Evolutionary conservation across 352 stramenopile genomes (phyloP).

Genomic region (Elongisporangium undulatum): DNA sequence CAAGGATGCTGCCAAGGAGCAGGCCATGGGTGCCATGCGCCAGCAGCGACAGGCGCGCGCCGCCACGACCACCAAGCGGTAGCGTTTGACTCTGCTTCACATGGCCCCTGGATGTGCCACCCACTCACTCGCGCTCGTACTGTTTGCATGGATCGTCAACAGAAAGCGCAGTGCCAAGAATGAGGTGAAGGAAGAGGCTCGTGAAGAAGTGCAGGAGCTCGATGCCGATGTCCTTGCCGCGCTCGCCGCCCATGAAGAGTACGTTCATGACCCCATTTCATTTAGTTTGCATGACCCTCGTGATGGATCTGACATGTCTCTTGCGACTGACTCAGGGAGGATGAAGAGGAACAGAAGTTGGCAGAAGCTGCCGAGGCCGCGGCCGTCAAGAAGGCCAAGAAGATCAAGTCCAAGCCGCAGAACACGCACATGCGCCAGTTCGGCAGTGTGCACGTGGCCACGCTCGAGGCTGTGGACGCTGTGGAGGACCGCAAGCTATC

Average conservation of each 20-base stretch:
- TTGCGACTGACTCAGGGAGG: slow-evolving; percentile 27
- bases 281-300: background rate
- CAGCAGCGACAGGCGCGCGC: slow-evolving; percentile 48
- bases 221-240: slow-evolving; percentile 59
- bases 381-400: slow-evolving; percentile 16
- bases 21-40: slow-evolving; percentile 39
- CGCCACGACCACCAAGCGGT: slow-evolving; percentile 41
- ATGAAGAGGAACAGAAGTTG: slow-evolving; percentile 35
- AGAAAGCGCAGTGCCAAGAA: slow-evolving; percentile 34
- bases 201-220: slow-evolving; percentile 35
- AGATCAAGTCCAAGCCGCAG: slow-evolving; percentile 21
- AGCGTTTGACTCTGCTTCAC: background rate
- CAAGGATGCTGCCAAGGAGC: slow-evolving; percentile 59
- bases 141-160: slow-evolving; percentile 17
- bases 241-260: slow-evolving; percentile 60
- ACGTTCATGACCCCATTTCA: slow-evolving; percentile 5
- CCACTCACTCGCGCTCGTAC: slow-evolving; percentile 2
- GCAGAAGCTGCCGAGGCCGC: slow-evolving; percentile 14
- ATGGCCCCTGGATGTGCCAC: background rate
- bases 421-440: slow-evolving; percentile 76
- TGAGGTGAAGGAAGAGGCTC: slow-evolving; percentile 11
- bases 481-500: slow-evolving; percentile 42
- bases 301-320: background rate
- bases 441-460: slow-evolving; percentile 70
- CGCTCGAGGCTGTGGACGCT: slow-evolving; percentile 37